These are phyloP conservation scores for Pestalotiopsis sp. DNA, from an alignment of 2,329 filamentous ascomycete species.

Conservation along the genomic window DNA sequence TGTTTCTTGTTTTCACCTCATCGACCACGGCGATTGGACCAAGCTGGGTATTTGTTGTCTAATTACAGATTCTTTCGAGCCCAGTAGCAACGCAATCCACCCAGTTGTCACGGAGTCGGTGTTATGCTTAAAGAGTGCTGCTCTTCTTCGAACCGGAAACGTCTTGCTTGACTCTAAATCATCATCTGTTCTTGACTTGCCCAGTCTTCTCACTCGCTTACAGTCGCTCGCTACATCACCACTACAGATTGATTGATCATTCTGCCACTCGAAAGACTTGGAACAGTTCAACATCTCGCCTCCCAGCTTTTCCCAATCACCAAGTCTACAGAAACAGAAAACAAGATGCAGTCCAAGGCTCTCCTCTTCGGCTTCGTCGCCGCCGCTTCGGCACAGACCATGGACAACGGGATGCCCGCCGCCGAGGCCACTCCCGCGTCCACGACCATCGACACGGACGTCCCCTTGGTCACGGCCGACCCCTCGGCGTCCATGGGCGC, in stretches of 20 bases:
- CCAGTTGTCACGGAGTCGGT: constrained; percentile 16
- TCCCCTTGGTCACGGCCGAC: not conserved
- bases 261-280: constrained; percentile 2
- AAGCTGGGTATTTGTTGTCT: constrained; percentile 30
- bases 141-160: not conserved
- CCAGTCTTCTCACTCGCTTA: constrained; percentile 13
- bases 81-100: constrained; percentile 17
- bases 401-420: constrained; percentile 9
- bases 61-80: constrained; percentile 30
- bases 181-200: constrained; percentile 15
- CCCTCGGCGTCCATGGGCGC: constrained; percentile 9
- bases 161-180: not conserved
- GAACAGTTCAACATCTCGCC: not conserved
- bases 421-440: not conserved
- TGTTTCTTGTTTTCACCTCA: constrained; percentile 26
- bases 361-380: constrained; percentile 27
- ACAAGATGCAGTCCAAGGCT: constrained; percentile 34
- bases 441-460: not conserved
- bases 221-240: constrained; percentile 22
- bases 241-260: constrained; percentile 6
- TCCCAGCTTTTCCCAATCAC: not conserved
- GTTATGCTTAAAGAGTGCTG: constrained; percentile 22
- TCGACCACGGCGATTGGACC: constrained; percentile 23
- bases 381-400: constrained; percentile 23
- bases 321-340: not conserved